Conservation (phyloP, 2,329 filamentous ascomycete genomes). For the Tolypocladium album region DNA sequence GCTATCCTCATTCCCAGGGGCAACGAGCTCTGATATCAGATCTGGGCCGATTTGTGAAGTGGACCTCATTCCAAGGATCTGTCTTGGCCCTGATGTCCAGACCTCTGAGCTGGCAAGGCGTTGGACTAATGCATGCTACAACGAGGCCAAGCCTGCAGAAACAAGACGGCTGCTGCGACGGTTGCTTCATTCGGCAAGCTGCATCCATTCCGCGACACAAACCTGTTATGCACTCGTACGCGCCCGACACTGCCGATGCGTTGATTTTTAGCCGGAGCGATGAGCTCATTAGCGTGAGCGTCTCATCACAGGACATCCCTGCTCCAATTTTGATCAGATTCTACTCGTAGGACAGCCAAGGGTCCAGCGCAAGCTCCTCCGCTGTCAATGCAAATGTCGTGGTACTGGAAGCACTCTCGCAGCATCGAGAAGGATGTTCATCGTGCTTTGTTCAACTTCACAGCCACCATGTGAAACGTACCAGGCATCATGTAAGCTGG, state of each 20-base stretch:
- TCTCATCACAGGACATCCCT: not conserved
- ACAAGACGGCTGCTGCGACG: not conserved
- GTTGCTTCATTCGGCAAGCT: not conserved
- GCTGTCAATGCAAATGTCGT: not conserved
- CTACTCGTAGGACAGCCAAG: not conserved
- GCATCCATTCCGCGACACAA: not conserved
- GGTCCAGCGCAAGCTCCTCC: not conserved
- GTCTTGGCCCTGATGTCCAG: not conserved
- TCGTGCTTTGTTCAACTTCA: not conserved
- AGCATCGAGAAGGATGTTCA: too few species aligned
- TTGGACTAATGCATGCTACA: not conserved
- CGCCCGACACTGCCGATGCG: not conserved
- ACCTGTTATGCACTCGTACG: not conserved
- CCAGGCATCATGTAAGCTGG: not conserved
- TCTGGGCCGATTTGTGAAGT: not conserved
- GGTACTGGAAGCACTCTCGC: not conserved
- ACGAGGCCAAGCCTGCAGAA: not conserved
- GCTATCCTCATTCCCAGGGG: not conserved
- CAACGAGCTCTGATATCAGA: not conserved
- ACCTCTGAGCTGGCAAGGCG: too few species aligned
- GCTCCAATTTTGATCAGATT: not conserved
- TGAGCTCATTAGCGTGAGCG: not conserved
- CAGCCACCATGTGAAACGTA: not conserved
- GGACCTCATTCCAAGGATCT: not conserved
- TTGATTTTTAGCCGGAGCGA: not conserved